phyloP scores from a whole-genome alignment of 768 basidiomycete genomes.

The Tricholoma flavovirens region DNA sequence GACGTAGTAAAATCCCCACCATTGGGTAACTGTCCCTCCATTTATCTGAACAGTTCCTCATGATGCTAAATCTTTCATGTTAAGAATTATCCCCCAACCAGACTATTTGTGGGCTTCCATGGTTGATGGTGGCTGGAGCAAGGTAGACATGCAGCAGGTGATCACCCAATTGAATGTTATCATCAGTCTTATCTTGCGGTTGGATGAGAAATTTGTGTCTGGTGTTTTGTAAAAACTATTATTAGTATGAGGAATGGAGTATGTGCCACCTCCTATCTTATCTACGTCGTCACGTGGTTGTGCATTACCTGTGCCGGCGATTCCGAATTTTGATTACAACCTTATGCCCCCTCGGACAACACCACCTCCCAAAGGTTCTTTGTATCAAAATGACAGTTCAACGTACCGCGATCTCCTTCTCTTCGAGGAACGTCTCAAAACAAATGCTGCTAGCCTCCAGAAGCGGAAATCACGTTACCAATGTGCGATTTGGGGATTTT shows the following conservation, averaged over 20 bases:
- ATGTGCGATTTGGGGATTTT: constrained; percentile 38
- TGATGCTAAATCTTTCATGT: neutral
- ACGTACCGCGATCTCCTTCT: constrained; percentile 86
- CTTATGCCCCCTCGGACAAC: constrained; percentile 27
- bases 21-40: constrained; percentile 17
- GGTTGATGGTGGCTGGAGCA: constrained; percentile 27
- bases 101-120: constrained; percentile 27
- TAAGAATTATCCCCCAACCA: constrained; percentile 26
- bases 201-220: constrained; percentile 18
- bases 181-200: constrained; percentile 15
- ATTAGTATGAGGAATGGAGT: too few relatives aligned
- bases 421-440: constrained; percentile 96
- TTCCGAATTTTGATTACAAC: neutral
- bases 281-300: too few relatives aligned
- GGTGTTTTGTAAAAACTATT: neutral
- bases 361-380: constrained; percentile 28
- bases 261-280: too few relatives aligned
- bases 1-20: constrained; percentile 22
- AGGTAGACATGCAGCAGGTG: constrained; percentile 18
- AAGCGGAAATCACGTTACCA: constrained; percentile 79
- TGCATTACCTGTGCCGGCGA: too few relatives aligned
- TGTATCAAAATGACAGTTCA: constrained; percentile 57
- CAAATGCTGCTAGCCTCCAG: constrained; percentile 78
- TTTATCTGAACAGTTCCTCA: neutral
- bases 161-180: constrained; percentile 26